Evolutionary conservation across 2,329 filamentous ascomycete species (phyloP), one percentile per base, ranked within the genome.

Genomic region (Penicillium glabrum): DNA sequence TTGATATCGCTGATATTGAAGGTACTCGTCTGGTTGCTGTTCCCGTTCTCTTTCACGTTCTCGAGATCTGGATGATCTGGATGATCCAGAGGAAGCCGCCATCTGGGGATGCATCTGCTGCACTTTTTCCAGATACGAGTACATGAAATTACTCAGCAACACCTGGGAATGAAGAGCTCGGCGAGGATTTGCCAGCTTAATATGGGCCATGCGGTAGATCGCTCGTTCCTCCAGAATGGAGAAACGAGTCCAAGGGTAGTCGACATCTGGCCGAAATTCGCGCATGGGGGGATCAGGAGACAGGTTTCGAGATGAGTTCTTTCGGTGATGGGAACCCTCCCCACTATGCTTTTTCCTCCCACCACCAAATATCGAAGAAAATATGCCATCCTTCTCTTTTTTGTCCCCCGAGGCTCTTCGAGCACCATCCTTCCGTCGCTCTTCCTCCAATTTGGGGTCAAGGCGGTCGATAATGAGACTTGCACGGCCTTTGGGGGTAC

Each of bases 81-180:
- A 91, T 35, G 89, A 87, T 16, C 82, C 79, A 51, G 89, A 93
- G 35, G 89, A 85, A n/a, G 91, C 88, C 68, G 96, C 90, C 77
- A 97, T 90, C 70, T 96, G 91, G 44, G 95, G 95, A 74, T 99
- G 95, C 91, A 97, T 97, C 69, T 96, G 92, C 77, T 99, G 95
- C 46, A 99, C 95, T 75, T 98, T 99, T 60, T 95, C 95, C 62
- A 99, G 84, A 73, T 99, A 99, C 56, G 92, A 95, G 78, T 99
- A 99, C 95, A 99, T 99, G 76, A 99, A 99, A 74, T 99, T 99
- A 77, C 93, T 97, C 64, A 99, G 84, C 57, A 99, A 81, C 23
- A 99, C 95, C 75, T 99, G 95, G 58, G 93, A 97, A 70, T 96
- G 89, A 51, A 99, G 79, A 41, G 93, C 90, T 54, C 95, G 88